phyloP scores from a whole-genome alignment of 2,329 filamentous ascomycete species.

The Cordyceps militaris region DNA sequence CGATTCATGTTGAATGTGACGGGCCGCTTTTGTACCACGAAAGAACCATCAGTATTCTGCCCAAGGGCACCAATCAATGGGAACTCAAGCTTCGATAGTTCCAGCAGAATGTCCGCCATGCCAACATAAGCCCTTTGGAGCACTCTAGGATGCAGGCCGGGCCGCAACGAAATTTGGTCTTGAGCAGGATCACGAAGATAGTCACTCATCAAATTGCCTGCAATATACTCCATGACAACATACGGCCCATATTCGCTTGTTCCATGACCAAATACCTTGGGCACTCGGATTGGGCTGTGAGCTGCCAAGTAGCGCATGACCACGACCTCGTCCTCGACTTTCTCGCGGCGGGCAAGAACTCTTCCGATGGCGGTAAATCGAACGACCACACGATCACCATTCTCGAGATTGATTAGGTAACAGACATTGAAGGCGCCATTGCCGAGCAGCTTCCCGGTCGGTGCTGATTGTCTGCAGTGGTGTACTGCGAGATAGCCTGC shows the following conservation, averaged over 20 bases:
- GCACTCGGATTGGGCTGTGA: neutral
- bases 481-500: neutral
- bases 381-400: neutral
- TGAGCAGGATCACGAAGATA: neutral
- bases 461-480: neutral
- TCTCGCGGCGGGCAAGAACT: neutral
- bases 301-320: neutral
- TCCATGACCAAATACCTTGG: neutral
- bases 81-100: neutral
- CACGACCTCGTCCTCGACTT: neutral
- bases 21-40: neutral
- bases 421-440: neutral
- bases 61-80: neutral
- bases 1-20: neutral
- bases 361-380: neutral
- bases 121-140: neutral
- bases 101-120: neutral
- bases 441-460: neutral
- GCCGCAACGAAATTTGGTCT: neutral
- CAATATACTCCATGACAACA: neutral
- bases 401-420: neutral
- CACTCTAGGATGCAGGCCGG: neutral
- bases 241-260: neutral
- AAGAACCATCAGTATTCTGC: neutral
- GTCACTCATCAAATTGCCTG: neutral